Evolutionary conservation across 495 filamentous ascomycete species (phyloP), one percentile per base, ranked within the genome.

Genomic region (Corynascus novoguineensis): DNA sequence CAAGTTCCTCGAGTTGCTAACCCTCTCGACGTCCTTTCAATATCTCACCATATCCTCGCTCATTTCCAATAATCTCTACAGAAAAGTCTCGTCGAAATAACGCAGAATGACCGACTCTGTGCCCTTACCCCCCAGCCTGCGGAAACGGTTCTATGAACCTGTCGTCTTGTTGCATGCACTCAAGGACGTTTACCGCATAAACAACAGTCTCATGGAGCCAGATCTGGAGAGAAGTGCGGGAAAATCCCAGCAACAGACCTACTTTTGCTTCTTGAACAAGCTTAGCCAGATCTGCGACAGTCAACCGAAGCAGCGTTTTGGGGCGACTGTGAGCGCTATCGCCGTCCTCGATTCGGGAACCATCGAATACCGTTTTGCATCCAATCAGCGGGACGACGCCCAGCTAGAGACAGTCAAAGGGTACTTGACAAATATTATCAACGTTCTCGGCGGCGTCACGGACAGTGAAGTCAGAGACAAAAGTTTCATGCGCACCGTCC

Each of bases 191-290:
- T 44, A 47, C 38, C 17, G 12, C 22, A 17, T 34, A 0, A 29
- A 55, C 12, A 11, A 48, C 15, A 48, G n/a, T 4, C 47, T 45
- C 5, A 25, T 28, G 9, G 35, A 52, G 11, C 49, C 61, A 1
- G 65, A 67, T 27, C 51, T 62, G 17, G 61, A 64, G 12, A 32
- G 25, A 0, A 22, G 7, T 5, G n/a, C 5, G 14, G 57, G 50
- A 28, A 62, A 41, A 19, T 55, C 56, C 0, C 50, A 51, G 0
- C 34, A 50, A 29, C 19, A 60, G 19, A 45, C 29, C 2, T 67
- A 57, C 47, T 32, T 25, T 7, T 64, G 60, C 31, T 68, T 68
- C 17, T 57, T 66, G 29, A 60, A 70, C 59, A 70, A 68, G 41
- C 45, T 68, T 0, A 45, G 27, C 28, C 65, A 68, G 24, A 60